A percentile compares a stretch with the other conserved stretches of the same genome.
These are phyloP conservation scores for Nicotiana otophora DNA, from an alignment of 257 asterid genomes.

Conservation along the genomic window DNA sequence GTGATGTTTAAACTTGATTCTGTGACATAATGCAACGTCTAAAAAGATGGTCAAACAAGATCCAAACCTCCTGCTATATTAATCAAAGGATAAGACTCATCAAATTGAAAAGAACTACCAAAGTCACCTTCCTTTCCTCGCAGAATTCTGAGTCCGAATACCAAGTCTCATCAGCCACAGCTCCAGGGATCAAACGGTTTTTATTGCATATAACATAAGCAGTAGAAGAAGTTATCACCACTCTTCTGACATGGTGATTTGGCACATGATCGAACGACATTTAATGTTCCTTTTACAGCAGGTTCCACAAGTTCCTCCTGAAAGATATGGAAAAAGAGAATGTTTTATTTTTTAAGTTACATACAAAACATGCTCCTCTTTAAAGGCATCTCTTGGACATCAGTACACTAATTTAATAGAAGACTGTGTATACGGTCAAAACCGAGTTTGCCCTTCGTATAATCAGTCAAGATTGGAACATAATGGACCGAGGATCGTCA, in stretches of 20 bases:
- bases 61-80: not conserved
- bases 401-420: not conserved
- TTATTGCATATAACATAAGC: slow-evolving; percentile 23
- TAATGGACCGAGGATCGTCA: no score
- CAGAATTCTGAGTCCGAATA: slow-evolving; percentile 49
- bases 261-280: slow-evolving; percentile 41
- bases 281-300: slow-evolving; percentile 50
- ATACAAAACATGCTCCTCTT: not conserved
- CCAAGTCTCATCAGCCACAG: slow-evolving; percentile 57
- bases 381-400: not conserved
- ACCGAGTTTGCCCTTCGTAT: no score
- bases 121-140: slow-evolving; percentile 40
- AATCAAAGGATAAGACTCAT: not conserved
- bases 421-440: no score
- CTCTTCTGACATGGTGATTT: slow-evolving; percentile 31
- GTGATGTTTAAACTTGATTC: no score
- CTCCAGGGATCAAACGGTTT: slow-evolving; percentile 22
- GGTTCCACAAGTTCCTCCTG: slow-evolving; percentile 54
- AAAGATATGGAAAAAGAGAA: not conserved
- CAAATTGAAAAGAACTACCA: not conserved
- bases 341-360: not conserved
- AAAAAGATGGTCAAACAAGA: not conserved
- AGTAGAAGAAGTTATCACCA: slow-evolving; percentile 46
- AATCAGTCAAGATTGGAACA: no score
- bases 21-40: not conserved